Base-by-base conservation (phyloP, 371 early-diverging fungal species). In the Haplosporangium sp. region DNA sequence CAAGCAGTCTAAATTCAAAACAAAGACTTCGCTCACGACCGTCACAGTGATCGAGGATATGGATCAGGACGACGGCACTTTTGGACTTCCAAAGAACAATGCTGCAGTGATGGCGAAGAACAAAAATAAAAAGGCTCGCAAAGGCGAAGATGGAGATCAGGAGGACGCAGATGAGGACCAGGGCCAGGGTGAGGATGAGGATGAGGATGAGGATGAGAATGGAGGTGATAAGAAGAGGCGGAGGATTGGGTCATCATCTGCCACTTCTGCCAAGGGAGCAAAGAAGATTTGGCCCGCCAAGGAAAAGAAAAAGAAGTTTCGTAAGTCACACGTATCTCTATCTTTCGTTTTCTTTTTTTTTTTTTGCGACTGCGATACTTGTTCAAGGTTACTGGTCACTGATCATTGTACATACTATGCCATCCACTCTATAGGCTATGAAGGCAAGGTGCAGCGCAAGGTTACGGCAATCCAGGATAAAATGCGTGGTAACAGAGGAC, bases 11-110 rank as follows among this genome's bases (percentile, higher is more conserved):
- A 87, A 90, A 56, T 89, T 90, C 75, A 85, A 85, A 53, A 85
- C 86, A 8, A 75, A 83, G 36, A 79, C 83, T 6, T 82, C 89
- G 6, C 75, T 91, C 36, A 93, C 93, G 4, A 93, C 93, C 1
- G 92, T 93, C 6, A 92, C 91, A 14, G 91, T 92, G 10, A 89
- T 91, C 55, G 87, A 88, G 62, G 91, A 90, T 63, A 82, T 93
- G 69, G 90, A 90, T 65, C 74, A 84, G 64, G 85, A 87, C 36
- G 81, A 83, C 11, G 79, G 73, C 18, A 61, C 59, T 14, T 79
- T 79, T 59, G 79, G 79, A 5, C 12, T 67, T 12, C 72, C 73
- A 18, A 72, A 61, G 23, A 72, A 72, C 51, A 79, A 65, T 46
- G 54, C 72, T 14, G 57, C 69, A 0, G 40, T 55, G 11, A 67